Conservation (phyloP, 257 asterid species). For the Handroanthus guayacan region DNA sequence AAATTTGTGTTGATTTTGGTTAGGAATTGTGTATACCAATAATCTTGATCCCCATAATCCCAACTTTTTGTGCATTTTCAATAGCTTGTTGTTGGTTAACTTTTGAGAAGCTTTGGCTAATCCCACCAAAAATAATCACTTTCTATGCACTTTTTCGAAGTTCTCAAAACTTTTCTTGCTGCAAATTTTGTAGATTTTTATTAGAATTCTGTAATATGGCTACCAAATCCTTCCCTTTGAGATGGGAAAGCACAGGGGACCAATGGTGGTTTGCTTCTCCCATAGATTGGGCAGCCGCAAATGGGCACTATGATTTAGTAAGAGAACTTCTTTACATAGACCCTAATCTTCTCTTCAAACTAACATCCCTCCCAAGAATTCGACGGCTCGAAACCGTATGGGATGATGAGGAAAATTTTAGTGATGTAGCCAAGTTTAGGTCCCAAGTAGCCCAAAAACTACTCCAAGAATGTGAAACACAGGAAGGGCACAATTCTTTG, state of each 20-base stretch:
- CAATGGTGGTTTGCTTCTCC: slow-evolving; percentile 99
- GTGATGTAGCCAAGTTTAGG: slow-evolving; percentile 70
- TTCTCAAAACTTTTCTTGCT: neutral
- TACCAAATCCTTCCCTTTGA: slow-evolving; percentile 63
- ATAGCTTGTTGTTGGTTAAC: neutral
- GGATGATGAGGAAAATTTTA: slow-evolving; percentile 72
- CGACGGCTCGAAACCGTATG: slow-evolving; percentile 88
- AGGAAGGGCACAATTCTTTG: slow-evolving; percentile 65
- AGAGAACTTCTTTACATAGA: slow-evolving; percentile 80
- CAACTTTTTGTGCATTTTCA: slow-evolving; percentile 29
- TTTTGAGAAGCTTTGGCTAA: slow-evolving; percentile 17
- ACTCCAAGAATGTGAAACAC: slow-evolving; percentile 60
- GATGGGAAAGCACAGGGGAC: slow-evolving; percentile 92
- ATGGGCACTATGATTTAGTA: slow-evolving; percentile 89
- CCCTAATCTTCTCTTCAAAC: slow-evolving; percentile 79
- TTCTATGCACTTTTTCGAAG: neutral
- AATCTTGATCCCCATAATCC: slow-evolving; percentile 32
- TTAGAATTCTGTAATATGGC: slow-evolving; percentile 41
- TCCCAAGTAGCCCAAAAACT: slow-evolving; percentile 72
- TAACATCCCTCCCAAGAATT: slow-evolving; percentile 81
- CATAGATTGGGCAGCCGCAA: slow-evolving; percentile 96
- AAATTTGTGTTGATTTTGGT: neutral
- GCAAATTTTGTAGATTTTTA: neutral
- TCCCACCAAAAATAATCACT: slow-evolving; percentile 16
- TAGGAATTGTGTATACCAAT: neutral